Conservation (phyloP, 345 rosid species). For the Corchorus capsularis region DNA sequence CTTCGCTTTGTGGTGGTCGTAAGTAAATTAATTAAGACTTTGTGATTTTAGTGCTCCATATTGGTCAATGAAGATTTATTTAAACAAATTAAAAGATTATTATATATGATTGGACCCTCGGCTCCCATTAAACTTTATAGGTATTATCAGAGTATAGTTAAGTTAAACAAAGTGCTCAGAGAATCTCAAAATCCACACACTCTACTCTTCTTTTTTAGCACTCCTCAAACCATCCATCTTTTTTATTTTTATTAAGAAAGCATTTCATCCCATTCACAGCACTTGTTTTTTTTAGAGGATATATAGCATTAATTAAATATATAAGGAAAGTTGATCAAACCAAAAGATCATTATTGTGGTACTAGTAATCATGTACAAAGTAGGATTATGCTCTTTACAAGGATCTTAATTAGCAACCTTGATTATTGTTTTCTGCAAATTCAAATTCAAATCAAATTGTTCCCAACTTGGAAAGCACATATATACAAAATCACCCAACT, state of each 20-base stretch:
- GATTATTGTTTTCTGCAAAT: slow-evolving; percentile 2
- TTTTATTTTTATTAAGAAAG: not conserved
- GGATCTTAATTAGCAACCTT: slow-evolving; percentile 10
- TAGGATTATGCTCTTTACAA: not conserved
- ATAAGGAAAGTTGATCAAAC: not conserved
- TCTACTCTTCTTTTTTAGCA: not conserved
- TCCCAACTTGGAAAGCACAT: slow-evolving; percentile 1
- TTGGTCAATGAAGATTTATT: not conserved
- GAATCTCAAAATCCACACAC: slow-evolving; percentile 10
- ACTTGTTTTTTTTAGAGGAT: not conserved
- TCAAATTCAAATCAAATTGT: not conserved
- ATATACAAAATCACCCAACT: slow-evolving; percentile 10
- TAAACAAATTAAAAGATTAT: not conserved
- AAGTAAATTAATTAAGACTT: not conserved
- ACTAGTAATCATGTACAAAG: not conserved
- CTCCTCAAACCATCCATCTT: not conserved
- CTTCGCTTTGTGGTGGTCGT: not conserved
- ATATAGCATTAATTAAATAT: too few species aligned
- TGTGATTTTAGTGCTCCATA: not conserved
- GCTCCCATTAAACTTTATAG: slow-evolving; percentile 9
- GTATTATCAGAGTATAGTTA: not conserved
- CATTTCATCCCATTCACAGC: not conserved
- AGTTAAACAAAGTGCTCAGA: not conserved
- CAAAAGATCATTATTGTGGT: slow-evolving; percentile 6
- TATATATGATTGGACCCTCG: too few species aligned